Percentiles rank a stretch among this genome's conserved stretches.
phyloP scores from a whole-genome alignment of 2,329 filamentous ascomycete species.

The Stemphylium vesicarium region DNA sequence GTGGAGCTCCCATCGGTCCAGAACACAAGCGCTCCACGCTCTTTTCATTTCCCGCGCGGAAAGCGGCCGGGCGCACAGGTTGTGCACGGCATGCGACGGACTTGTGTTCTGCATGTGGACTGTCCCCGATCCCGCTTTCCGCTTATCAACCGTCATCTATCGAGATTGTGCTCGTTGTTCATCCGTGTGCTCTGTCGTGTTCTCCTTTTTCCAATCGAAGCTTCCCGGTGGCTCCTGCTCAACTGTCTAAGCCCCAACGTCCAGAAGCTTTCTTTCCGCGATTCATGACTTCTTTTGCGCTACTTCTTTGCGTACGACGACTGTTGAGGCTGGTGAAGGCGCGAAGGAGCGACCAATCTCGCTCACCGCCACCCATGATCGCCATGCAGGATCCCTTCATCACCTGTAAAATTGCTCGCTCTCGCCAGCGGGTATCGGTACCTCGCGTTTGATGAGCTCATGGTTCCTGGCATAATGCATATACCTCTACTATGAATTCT shows the following conservation, averaged over 20 bases:
- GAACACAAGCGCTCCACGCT: conserved; percentile 25
- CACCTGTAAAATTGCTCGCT: conserved; percentile 14
- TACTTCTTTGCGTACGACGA: not conserved
- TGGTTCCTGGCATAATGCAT: conserved; percentile 7
- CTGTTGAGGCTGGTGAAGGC: conserved; percentile 14
- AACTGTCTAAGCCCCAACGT: conserved; percentile 4
- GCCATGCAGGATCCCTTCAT: conserved; percentile 21
- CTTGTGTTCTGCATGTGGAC: conserved; percentile 23
- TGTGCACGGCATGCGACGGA: conserved; percentile 31
- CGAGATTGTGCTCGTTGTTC: conserved; percentile 24
- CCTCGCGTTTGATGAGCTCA: conserved; percentile 4
- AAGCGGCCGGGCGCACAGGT: conserved; percentile 36
- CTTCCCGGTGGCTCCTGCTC: not conserved
- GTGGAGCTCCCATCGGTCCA: conserved; percentile 24
- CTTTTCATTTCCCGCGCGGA: conserved; percentile 42
- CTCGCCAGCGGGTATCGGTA: conserved; percentile 2
- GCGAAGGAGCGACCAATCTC: conserved; percentile 17
- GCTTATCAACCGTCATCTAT: conserved; percentile 16
- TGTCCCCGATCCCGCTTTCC: conserved; percentile 11
- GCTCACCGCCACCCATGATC: conserved; percentile 14
- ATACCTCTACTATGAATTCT: not conserved
- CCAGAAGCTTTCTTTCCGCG: not conserved
- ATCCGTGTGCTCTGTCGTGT: conserved; percentile 4
- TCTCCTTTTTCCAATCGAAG: not conserved
- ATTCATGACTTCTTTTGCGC: conserved; percentile 1